Conservation (phyloP, 2,329 filamentous ascomycete genomes). For the Endoconidiophora polonica region DNA sequence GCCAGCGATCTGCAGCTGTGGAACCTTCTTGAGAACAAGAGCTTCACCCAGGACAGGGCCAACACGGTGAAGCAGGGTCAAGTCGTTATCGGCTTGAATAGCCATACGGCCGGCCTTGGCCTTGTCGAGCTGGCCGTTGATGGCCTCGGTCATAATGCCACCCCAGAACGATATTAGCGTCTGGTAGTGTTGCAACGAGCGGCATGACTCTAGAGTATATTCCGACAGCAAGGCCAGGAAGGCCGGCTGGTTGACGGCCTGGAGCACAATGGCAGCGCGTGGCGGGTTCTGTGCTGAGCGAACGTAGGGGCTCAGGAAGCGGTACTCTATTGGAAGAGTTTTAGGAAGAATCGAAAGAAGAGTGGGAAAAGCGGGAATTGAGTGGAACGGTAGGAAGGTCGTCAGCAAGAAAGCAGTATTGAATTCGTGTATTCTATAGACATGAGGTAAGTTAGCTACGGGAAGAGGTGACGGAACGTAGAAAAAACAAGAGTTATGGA, state of each 20-base stretch:
- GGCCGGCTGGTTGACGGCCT: slow-evolving; percentile 58
- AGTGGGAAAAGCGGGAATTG: slow-evolving; percentile 67
- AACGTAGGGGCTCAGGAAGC: slow-evolving; percentile 76
- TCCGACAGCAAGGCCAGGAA: slow-evolving; percentile 65
- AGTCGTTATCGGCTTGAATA: slow-evolving; percentile 64
- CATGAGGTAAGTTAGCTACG: neutral
- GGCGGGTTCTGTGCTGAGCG: slow-evolving; percentile 60
- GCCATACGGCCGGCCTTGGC: slow-evolving; percentile 58
- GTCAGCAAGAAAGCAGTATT: slow-evolving; percentile 65
- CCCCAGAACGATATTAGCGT: slow-evolving; percentile 81
- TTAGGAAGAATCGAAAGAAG: slow-evolving; percentile 72
- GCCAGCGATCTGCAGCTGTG: slow-evolving; percentile 68
- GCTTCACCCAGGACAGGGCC: slow-evolving; percentile 59
- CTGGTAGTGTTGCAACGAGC: slow-evolving; percentile 55
- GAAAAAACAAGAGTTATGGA: neutral
- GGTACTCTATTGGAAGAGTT: slow-evolving; percentile 58
- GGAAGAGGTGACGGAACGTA: neutral
- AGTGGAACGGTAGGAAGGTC: slow-evolving; percentile 86
- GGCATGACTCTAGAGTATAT: slow-evolving; percentile 61
- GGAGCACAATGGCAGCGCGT: slow-evolving; percentile 66
- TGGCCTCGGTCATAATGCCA: slow-evolving; percentile 67
- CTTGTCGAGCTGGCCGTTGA: slow-evolving; percentile 66
- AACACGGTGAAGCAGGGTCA: slow-evolving; percentile 54
- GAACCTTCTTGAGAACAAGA: slow-evolving; percentile 55
- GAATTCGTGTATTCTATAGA: slow-evolving; percentile 65